Evolutionary conservation across 768 basidiomycete species (phyloP), one percentile per base, ranked within the genome.

Genomic region (Sporobolomyces phaffii): DNA sequence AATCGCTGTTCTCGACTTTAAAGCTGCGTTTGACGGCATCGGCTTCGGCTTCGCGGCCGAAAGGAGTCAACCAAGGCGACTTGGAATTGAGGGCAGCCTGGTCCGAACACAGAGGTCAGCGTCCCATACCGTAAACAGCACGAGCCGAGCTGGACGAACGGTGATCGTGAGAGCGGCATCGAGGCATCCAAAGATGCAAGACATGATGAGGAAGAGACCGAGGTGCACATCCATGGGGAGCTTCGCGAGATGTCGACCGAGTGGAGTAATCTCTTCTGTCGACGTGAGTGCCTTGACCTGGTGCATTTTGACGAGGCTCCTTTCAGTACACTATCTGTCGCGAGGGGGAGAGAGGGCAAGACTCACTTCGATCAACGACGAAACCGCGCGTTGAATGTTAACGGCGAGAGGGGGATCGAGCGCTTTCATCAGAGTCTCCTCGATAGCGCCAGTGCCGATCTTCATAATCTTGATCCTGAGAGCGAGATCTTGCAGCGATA

Each of bases 111-210:
- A 20, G 14, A 29, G 29, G 28, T 59, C 2, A 60, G 61, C 34
- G 8, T 24, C 3, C 13, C 1, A 10, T 11, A 28, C 4, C 8
- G 0, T 17, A 29, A 10, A 3, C 33, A 5, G 34, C n/a, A 17
- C 5, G 43, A 17, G 11, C 29, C 17, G 13, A 10, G 24, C 1
- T 28, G 28, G 24, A 40, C 72, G 28, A 3, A 72, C 72, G 13
- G 91, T 91, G 65, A 99, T 92, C 8, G 94, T 96, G 53, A 99
- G 81, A n/a, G 91, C 94, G 2, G 93, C 90, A 78, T 98, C 94
- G 68, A 98, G 79, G 76, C 94, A 98, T 49, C 85, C 84, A 77
- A 97, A 89, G 43, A 91, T 76, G 2, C 87, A 86, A 8, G 92
- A 87, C 29, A 86, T 84, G 45, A 98, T 81, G 20, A 98, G 81